Base-by-base conservation (phyloP, 2,329 filamentous ascomycete genomes). In the Trichoderma sp. region DNA sequence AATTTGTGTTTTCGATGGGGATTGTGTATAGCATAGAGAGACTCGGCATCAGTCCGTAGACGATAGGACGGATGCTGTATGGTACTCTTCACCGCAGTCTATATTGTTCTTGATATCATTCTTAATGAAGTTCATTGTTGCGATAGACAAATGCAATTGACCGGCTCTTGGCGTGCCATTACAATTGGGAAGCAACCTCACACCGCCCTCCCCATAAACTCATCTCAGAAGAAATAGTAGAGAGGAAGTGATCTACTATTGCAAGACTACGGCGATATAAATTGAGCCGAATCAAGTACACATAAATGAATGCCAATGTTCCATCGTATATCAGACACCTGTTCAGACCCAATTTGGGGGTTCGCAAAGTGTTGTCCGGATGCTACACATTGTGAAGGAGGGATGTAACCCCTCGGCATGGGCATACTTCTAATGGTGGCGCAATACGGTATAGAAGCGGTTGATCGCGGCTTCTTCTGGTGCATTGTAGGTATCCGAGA, bases 251-350 rank as follows among this genome's bases (percentile, higher is more conserved):
- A 19, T 7, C 10, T 30, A 41, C 51, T 43, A 24, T 21, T 24
- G 6, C 3, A 43, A 5, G 12, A 39, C 34, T 7, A 21, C 47
- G 47, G 58, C 12, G 28, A 17, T 43, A 61, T 21, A n/a, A 61
- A 14, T 61, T 61, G 47, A 21, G 17, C 58, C 58, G 58, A 43
- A 41, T 45, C 47, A 34, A 43, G 15, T 28, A 43, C 9, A n/a
- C 15, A 4, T 2, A 6, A 15, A 43, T 39, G 24, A 39, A 28
- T 51, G 34, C 47, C 2, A 61, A 34, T 30, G 45, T 43, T 61
- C 12, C 47, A 61, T 51, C 50, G 9, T 19, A 28, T 60, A 41
- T 60, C 15, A 60, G 26, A 17, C 9, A 43, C 21, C 2, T 12
- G 2, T 24, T 24, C 21, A 30, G 30, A 30, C 30, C 30, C 9